Conservation (phyloP, 495 filamentous ascomycete genomes). For the Penicillium steckii region DNA sequence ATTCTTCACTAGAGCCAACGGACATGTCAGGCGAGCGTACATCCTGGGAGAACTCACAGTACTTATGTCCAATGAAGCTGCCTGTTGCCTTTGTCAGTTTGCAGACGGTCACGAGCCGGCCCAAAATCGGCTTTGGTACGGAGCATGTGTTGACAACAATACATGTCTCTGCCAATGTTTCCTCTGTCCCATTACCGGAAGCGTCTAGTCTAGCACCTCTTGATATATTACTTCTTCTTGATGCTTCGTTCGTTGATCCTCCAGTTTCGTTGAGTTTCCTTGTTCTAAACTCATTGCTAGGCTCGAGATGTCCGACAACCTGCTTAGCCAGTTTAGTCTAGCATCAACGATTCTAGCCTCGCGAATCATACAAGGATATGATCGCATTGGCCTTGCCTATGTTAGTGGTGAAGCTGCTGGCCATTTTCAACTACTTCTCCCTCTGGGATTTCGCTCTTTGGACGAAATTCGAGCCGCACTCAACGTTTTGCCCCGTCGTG, state of each 20-base stretch:
- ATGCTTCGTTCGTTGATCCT: constrained; percentile 16
- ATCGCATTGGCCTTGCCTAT: constrained; percentile 19
- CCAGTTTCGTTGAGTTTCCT: not conserved
- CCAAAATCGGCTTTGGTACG: constrained; percentile 9
- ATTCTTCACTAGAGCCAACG: not conserved
- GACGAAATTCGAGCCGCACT: constrained; percentile 11
- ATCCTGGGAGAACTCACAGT: not conserved
- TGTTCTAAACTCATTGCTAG: constrained; percentile 8
- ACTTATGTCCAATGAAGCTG: constrained; percentile 15
- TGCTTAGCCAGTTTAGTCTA: constrained; percentile 14
- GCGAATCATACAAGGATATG: constrained; percentile 11
- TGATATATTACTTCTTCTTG: constrained; percentile 25
- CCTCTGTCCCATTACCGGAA: constrained; percentile 10
- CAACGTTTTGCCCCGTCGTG: constrained; percentile 8
- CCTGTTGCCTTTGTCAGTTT: constrained; percentile 23
- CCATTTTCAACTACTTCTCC: constrained; percentile 18
- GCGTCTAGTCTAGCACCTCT: constrained; percentile 17
- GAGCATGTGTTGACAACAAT: constrained; percentile 23
- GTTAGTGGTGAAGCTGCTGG: constrained; percentile 4
- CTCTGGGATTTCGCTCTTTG: constrained; percentile 24
- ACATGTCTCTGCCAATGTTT: constrained; percentile 25
- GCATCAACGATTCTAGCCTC: constrained; percentile 17
- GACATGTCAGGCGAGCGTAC: not conserved
- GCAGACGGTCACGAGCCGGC: constrained; percentile 7
- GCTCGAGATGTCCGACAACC: constrained; percentile 8